Conservation (phyloP, 2,329 filamentous ascomycete genomes). For the Neonectria punicea region DNA sequence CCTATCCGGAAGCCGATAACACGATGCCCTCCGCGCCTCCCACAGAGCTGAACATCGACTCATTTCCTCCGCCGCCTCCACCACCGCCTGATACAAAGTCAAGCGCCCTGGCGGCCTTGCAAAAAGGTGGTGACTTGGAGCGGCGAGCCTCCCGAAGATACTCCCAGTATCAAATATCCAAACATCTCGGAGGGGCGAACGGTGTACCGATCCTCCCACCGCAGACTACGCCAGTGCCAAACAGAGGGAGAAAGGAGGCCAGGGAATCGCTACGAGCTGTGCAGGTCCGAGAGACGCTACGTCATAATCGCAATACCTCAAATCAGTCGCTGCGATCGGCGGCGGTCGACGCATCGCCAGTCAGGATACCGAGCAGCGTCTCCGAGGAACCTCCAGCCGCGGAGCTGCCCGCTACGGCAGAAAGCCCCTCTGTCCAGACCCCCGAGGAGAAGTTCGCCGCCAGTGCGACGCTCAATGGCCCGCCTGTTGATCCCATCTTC, state of each 20-base stretch:
- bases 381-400: slow-evolving; percentile 65
- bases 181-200: slow-evolving; percentile 85
- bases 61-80: slow-evolving; percentile 76
- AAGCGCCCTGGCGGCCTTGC: slow-evolving; percentile 89
- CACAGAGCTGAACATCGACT: slow-evolving; percentile 66
- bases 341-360: slow-evolving; percentile 68
- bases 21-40: slow-evolving; percentile 55
- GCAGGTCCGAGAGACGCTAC: slow-evolving; percentile 62
- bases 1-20: slow-evolving; percentile 73
- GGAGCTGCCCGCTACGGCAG: slow-evolving; percentile 38
- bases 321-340: slow-evolving; percentile 53
- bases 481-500: slow-evolving; percentile 60
- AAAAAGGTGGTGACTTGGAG: slow-evolving; percentile 92
- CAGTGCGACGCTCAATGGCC: slow-evolving; percentile 69
- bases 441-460: slow-evolving; percentile 72
- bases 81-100: slow-evolving; percentile 80
- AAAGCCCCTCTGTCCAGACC: slow-evolving; percentile 61
- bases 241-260: slow-evolving; percentile 80
- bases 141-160: slow-evolving; percentile 92
- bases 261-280: slow-evolving; percentile 83
- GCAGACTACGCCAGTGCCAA: slow-evolving; percentile 85
- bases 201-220: slow-evolving; percentile 88
- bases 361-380: slow-evolving; percentile 68
- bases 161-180: slow-evolving; percentile 96
- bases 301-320: slow-evolving; percentile 61